Conservation (phyloP, 768 basidiomycete genomes). For the Psilocybe cyanescens region DNA sequence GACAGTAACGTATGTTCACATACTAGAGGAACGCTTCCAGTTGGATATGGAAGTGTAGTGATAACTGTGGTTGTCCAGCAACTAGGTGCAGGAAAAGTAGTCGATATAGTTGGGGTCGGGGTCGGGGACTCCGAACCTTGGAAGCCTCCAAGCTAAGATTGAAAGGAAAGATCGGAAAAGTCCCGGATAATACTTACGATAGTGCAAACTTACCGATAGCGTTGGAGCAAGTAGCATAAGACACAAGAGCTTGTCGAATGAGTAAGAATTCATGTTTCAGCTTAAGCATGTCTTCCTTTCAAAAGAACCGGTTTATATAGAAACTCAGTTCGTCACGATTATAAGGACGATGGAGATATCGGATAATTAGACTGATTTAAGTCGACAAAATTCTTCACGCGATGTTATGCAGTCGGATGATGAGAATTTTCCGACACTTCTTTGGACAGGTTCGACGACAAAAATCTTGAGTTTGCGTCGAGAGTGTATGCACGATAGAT, state of each 20-base stretch:
- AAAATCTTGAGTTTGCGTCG: not conserved
- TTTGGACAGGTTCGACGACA: not conserved
- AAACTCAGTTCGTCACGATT: not conserved
- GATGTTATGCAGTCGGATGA: not conserved
- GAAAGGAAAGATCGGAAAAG: not conserved
- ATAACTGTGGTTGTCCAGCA: constrained; percentile 3
- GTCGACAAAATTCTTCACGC: not conserved
- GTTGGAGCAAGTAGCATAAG: not conserved
- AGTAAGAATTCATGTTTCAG: not conserved
- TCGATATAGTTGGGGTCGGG: not conserved
- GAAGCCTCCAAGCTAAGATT: not conserved
- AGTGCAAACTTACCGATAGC: not conserved
- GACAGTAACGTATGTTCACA: not conserved
- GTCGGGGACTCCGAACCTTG: not conserved
- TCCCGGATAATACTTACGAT: not conserved
- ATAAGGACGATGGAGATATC: not conserved
- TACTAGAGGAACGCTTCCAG: not conserved
- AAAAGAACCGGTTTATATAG: not conserved
- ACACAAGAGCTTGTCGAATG: not conserved
- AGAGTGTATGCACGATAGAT: not conserved
- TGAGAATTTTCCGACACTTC: not conserved
- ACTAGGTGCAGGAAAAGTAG: not conserved
- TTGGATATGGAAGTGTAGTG: not conserved
- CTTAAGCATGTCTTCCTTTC: not conserved
- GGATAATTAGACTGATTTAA: not conserved